Conservation (phyloP, 768 basidiomycete genomes). For the Collybia sordida region DNA sequence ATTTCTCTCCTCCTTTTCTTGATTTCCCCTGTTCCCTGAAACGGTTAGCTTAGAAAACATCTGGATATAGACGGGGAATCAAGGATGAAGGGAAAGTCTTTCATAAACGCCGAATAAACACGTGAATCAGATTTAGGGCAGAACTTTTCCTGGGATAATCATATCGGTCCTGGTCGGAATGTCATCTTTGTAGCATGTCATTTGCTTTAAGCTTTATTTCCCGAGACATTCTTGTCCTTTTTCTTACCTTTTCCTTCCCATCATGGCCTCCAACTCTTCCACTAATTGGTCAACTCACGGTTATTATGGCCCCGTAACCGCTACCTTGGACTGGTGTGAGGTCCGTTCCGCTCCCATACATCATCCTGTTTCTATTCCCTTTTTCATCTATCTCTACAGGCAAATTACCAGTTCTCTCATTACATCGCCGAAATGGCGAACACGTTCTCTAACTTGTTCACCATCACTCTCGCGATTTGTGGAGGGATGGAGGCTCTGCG, state of each 20-base stretch:
- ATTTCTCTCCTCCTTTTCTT: no score
- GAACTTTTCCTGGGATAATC: no score
- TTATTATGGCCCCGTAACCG: slow-evolving; percentile 64
- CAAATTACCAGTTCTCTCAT: slow-evolving; percentile 75
- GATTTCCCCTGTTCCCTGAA: no score
- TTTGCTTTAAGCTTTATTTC: no score
- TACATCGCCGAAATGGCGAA: slow-evolving; percentile 81
- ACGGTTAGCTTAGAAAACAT: no score
- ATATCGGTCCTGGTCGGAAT: no score
- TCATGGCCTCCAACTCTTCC: slow-evolving; percentile 33
- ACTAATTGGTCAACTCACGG: slow-evolving; percentile 37
- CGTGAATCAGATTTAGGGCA: not conserved
- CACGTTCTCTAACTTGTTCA: slow-evolving; percentile 68
- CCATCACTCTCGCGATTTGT: slow-evolving; percentile 51
- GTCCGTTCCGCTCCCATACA: slow-evolving; percentile 25
- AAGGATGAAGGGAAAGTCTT: no score
- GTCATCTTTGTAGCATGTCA: not conserved
- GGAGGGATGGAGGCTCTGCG: slow-evolving; percentile 36
- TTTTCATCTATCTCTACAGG: slow-evolving; percentile 32
- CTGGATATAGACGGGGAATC: no score
- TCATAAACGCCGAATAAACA: not conserved
- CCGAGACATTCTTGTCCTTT: not conserved
- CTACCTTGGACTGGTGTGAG: slow-evolving; percentile 78
- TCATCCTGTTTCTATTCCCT: not conserved
- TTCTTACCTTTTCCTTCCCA: slow-evolving; percentile 4